Percentiles rank a stretch among this genome's conserved stretches.
Conservation (phyloP, 768 basidiomycete genomes). For the Chalciporus piperatus region DNA sequence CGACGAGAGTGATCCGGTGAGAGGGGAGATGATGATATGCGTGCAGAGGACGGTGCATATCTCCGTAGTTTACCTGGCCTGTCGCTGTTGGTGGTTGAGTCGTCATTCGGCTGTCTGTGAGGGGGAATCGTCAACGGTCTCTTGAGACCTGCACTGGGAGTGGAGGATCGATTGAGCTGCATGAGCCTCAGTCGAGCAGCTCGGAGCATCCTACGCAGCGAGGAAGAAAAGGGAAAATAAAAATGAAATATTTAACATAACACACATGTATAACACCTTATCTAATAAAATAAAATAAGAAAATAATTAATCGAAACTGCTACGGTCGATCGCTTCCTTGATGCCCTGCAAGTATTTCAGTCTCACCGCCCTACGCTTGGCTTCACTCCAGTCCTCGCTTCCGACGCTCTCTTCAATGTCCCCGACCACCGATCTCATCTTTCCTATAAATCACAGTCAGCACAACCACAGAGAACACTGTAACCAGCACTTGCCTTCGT, state of each 20-base stretch:
- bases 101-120: background rate
- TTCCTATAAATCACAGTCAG: conserved; percentile 38
- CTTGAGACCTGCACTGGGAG: conserved; percentile 7
- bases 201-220: no score
- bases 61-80: conserved; percentile 21
- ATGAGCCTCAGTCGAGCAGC: background rate
- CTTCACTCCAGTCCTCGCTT: conserved; percentile 50
- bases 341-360: conserved; percentile 75
- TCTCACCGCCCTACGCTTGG: conserved; percentile 59
- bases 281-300: no score
- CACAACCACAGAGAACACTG: background rate
- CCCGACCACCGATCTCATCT: conserved; percentile 44
- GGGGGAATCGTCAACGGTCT: conserved; percentile 4
- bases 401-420: conserved; percentile 51
- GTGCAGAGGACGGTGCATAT: background rate
- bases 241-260: no score
- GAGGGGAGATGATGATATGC: no score
- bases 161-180: background rate
- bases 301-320: background rate
- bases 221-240: no score
- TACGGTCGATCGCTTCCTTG: conserved; percentile 30
- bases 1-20: no score
- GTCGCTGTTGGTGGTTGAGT: background rate
- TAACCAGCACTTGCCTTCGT: conserved; percentile 45
- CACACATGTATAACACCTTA: no score